Conservation (phyloP, 306 rosid species). For the Acmispon strigosus region DNA sequence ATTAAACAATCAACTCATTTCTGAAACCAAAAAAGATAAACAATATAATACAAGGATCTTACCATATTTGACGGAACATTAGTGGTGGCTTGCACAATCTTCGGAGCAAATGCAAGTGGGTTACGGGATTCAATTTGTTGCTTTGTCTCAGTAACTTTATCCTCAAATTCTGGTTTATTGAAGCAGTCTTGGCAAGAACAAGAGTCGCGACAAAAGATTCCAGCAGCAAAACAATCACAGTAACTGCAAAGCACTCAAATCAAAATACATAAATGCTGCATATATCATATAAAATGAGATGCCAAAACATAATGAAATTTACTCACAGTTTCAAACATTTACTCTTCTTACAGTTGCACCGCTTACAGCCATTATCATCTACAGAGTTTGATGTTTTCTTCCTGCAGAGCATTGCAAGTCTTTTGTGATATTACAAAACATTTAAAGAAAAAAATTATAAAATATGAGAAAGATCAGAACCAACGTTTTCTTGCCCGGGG, state of each 20-base stretch:
- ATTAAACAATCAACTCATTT: constrained; percentile 13
- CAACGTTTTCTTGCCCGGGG: constrained; percentile 50
- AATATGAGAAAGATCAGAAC: constrained; percentile 2
- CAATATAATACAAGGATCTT: background rate
- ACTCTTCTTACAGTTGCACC: constrained; percentile 65
- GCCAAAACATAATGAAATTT: background rate
- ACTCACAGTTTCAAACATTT: constrained; percentile 82
- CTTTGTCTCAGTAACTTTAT: constrained; percentile 34
- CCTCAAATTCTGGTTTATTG: constrained; percentile 43
- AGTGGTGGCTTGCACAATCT: constrained; percentile 28
- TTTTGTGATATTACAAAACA: constrained; percentile 7
- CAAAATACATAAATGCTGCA: background rate
- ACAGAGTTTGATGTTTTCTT: constrained; percentile 24
- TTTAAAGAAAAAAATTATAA: background rate
- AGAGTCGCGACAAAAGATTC: constrained; percentile 37
- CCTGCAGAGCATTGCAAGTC: constrained; percentile 34
- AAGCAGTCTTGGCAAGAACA: constrained; percentile 69
- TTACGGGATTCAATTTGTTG: constrained; percentile 49
- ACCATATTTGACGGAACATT: constrained; percentile 33
- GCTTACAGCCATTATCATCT: constrained; percentile 38
- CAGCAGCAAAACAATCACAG: constrained; percentile 70
- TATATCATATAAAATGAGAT: background rate
- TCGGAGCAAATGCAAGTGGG: constrained; percentile 67
- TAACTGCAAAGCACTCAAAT: constrained; percentile 39
- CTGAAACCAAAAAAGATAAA: constrained; percentile 1